phyloP scores from a whole-genome alignment of 176 grass and related monocot genomes.

The Lolium rigidum region DNA sequence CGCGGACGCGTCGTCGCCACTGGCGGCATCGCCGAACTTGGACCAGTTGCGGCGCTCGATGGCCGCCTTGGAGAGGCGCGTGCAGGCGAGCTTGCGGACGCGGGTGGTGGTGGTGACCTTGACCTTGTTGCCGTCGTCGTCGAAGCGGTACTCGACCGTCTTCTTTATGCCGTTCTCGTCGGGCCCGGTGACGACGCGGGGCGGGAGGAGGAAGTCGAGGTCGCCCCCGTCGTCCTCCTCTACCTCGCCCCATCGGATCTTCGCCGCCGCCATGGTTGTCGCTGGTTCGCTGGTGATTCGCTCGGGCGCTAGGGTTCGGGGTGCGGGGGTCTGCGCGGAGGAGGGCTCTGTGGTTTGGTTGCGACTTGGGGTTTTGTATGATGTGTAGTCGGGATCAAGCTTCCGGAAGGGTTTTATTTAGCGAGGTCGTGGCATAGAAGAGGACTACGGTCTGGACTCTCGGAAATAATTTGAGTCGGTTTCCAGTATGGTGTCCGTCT shows the following conservation, averaged over 20 bases:
- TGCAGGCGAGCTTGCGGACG: slow-evolving; percentile 45
- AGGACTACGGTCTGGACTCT: neutral
- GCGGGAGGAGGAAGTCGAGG: slow-evolving; percentile 82
- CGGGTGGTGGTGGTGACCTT: slow-evolving; percentile 79
- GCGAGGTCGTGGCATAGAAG: neutral
- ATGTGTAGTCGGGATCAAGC: neutral
- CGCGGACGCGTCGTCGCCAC: slow-evolving; percentile 44
- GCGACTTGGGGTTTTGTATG: no score
- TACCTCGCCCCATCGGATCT: slow-evolving; percentile 13
- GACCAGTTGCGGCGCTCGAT: neutral
- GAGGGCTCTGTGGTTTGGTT: neutral
- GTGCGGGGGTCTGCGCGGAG: neutral
- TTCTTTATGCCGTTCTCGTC: slow-evolving; percentile 84
- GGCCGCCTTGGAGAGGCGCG: slow-evolving; percentile 22
- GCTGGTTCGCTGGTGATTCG: neutral
- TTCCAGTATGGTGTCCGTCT: neutral
- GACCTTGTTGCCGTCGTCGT: slow-evolving; percentile 92
- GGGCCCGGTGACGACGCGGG: slow-evolving; percentile 69
- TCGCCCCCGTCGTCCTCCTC: slow-evolving; percentile 66
- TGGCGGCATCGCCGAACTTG: slow-evolving; percentile 29
- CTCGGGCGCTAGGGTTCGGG: neutral
- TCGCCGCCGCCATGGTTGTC: slow-evolving; percentile 1
- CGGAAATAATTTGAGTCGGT: no score
- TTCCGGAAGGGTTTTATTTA: neutral
- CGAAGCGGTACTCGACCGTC: slow-evolving; percentile 82